Base-by-base conservation (phyloP, 2,329 filamentous ascomycete genomes). In the Fusarium sp. region DNA sequence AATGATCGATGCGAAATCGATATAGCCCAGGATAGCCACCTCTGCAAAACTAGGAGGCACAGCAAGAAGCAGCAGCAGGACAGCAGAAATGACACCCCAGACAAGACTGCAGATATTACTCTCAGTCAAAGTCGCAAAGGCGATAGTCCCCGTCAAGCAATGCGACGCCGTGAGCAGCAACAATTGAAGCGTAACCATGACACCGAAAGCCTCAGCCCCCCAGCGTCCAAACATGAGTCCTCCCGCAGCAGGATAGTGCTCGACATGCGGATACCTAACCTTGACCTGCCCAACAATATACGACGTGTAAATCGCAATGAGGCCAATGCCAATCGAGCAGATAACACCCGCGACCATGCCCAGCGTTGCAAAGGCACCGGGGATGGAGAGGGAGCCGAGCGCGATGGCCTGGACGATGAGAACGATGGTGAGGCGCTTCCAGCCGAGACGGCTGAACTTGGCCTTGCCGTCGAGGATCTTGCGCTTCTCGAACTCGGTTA, bases 131-230 rank as follows among this genome's bases (percentile, higher is more conserved):
- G 85, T 88, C 70, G 89, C 90, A 80, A 92, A 87, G 70, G 90
- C 90, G 68, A 92, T 90, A 18, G 86, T 86, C 73, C 92, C 92
- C 1, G 90, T 91, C 58, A 92, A 82, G 47, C 91, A 83, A 79
- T 93, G 91, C n/a, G 89, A 91, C 22, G 86, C 89, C 81, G 91
- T 89, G 75, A 91, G 86, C 79, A 93, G 92, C 39, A 91, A 78
- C 12, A 92, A 82, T 78, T 92, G 88, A 14, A 92, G 78, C 8
- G 86, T 81, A 70, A 91, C 88, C 57, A 86, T 88, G 47, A 83
- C 78, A 18, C 88, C 89, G 54, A 91, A 83, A 36, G 92, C 74
- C 74, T 91, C 88, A 54, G 87, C 85, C 2, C 89, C 90, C 44
- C 87, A 81, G 11, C 79, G 81, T 6, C 91, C 91, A 65, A 85